Evolutionary conservation across 1,284 basidiomycete genomes (phyloP), one percentile per base, ranked within the genome.

Genomic region (Heterobasidion occidentale): DNA sequence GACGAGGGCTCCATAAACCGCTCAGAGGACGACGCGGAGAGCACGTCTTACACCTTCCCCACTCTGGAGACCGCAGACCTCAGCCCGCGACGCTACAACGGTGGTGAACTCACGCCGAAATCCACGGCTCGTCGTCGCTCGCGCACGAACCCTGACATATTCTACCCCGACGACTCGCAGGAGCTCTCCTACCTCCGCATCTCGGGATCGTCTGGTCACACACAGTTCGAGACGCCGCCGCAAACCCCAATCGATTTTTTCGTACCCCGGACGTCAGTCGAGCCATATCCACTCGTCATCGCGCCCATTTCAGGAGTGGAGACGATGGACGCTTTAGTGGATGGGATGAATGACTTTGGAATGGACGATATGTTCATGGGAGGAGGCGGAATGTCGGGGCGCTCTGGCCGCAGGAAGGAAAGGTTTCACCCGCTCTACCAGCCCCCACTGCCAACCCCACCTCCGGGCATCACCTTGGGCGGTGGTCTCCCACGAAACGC

Each of bases 251-350:
- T 80, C 33, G 85, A 90, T 64, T 70, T 71, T 57, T 65, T 65
- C 20, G 17, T 65, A 33, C 67, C 67, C 44, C 67, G 67, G 47
- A 74, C 76, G 49, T 77, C 75, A 9, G 69, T 78, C 52, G 76
- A 79, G 46, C 66, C 76, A 51, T 81, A 86, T 58, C 77, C 84
- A 17, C 83, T 84, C n/a, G 69, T 89, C 44, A 87, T 92, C 14
- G 88, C 88, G 20, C 87, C 88, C 9, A 72, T 88, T 8, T 68
- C 87, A 4, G 88, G 87, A 8, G 88, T 92, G 14, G 88, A 90
- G 70, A 82, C 82, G 9, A 88, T 92, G 84, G 90, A 93, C 65
- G 88, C 89, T 14, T 71, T 93, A 55, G 90, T 92, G 14, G 90
- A 91, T 62, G 86, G 85, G 11, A 90, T 93, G 86, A 91, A 91